These are phyloP conservation scores for Hypsizygus ulmarius DNA, from an alignment of 1,284 basidiomycete species.

Conservation along the genomic window DNA sequence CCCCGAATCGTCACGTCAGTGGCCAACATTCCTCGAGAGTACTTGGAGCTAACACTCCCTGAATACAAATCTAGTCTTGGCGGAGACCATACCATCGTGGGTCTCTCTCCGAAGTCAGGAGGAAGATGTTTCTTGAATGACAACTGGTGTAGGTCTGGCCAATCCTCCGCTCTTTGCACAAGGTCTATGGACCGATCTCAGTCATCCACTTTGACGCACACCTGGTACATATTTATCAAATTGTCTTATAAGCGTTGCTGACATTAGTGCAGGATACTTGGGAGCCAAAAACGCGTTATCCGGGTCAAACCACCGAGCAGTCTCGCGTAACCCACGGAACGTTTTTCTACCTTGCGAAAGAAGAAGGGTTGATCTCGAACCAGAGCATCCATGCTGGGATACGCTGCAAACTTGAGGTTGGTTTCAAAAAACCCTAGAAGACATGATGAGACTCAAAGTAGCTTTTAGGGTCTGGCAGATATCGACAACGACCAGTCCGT, in stretches of 20 bases:
- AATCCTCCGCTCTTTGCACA: slow-evolving; percentile 69
- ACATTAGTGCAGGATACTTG: slow-evolving; percentile 41
- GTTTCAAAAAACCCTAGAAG: slow-evolving; percentile 16
- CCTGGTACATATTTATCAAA: slow-evolving; percentile 34
- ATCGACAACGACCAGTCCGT: slow-evolving; percentile 60
- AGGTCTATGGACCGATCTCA: slow-evolving; percentile 72
- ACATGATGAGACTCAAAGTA: neutral
- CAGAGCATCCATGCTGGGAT: slow-evolving; percentile 78
- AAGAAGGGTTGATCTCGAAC: slow-evolving; percentile 72
- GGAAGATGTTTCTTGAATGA: neutral
- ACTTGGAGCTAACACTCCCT: neutral
- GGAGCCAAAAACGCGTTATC: slow-evolving; percentile 41
- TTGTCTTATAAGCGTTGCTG: neutral
- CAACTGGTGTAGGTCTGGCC: slow-evolving; percentile 50
- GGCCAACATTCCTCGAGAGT: neutral
- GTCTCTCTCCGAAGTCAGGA: slow-evolving; percentile 11
- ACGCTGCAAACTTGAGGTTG: slow-evolving; percentile 64
- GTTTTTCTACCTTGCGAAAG: slow-evolving; percentile 70
- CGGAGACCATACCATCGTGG: slow-evolving; percentile 76
- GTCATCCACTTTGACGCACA: slow-evolving; percentile 85
- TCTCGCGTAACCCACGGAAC: slow-evolving; percentile 73
- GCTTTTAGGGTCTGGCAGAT: slow-evolving; percentile 52
- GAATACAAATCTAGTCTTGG: slow-evolving; percentile 50
- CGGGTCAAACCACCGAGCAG: slow-evolving; percentile 53
- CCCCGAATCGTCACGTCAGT: slow-evolving; percentile 66